phyloP scores from a whole-genome alignment of 2,329 filamentous ascomycete species.

The Lecanosticta acicola region DNA sequence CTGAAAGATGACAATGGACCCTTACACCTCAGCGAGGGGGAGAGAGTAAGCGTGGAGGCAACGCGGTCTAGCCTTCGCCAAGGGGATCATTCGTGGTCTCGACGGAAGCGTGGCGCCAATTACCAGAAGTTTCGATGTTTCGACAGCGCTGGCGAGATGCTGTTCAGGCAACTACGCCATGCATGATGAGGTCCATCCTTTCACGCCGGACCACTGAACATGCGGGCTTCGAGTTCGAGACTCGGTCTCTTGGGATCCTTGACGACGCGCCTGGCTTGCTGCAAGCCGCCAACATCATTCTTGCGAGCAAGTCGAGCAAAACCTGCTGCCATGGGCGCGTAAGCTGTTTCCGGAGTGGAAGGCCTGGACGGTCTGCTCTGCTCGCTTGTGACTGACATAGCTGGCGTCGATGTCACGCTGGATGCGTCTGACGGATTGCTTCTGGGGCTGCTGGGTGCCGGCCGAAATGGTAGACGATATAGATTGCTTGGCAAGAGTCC shows the following conservation, averaged over 20 bases:
- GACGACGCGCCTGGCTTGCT: background rate
- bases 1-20: too few species aligned
- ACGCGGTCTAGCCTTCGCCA: too few species aligned
- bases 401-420: background rate
- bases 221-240: constrained; percentile 3
- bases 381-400: background rate
- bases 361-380: background rate
- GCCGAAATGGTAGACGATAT: background rate
- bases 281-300: too few species aligned
- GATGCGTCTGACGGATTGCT: background rate
- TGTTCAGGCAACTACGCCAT: too few species aligned
- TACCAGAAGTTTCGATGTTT: too few species aligned
- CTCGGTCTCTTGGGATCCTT: background rate
- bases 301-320: background rate
- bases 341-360: background rate
- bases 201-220: constrained; percentile 3
- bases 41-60: too few species aligned
- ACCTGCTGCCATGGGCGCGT: constrained; percentile 2
- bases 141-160: too few species aligned
- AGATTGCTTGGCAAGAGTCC: background rate
- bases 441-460: background rate
- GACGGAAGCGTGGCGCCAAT: too few species aligned
- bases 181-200: too few species aligned
- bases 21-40: too few species aligned
- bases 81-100: too few species aligned